Conservation (phyloP, 108 stramenopile species). For the Nitzschia palea region DNA sequence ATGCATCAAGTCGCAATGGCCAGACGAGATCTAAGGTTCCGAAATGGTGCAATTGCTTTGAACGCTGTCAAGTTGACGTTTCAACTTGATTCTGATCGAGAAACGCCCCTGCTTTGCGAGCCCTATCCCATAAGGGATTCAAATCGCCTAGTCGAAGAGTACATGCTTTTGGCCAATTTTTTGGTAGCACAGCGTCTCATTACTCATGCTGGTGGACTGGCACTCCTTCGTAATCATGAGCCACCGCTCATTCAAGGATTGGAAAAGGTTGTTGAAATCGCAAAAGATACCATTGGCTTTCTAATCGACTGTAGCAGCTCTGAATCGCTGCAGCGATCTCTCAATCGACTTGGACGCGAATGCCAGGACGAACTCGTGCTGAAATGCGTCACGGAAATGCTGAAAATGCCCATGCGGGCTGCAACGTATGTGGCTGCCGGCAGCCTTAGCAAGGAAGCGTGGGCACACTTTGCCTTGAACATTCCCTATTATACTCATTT, state of each 20-base stretch:
- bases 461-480: slow-evolving; percentile 93
- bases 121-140: slow-evolving; percentile 93
- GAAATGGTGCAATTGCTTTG: slow-evolving; percentile 88
- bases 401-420: slow-evolving; percentile 88
- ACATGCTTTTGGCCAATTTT: slow-evolving; percentile 97
- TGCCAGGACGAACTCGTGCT: slow-evolving; percentile 70
- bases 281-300: slow-evolving; percentile 57
- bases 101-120: slow-evolving; percentile 74
- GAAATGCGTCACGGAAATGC: slow-evolving; percentile 81
- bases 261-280: slow-evolving; percentile 63
- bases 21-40: slow-evolving; percentile 76
- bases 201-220: slow-evolving; percentile 73
- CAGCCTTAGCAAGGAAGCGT: slow-evolving; percentile 44
- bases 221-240: slow-evolving; percentile 81
- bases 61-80: slow-evolving; percentile 91
- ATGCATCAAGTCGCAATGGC: slow-evolving; percentile 90
- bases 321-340: slow-evolving; percentile 75
- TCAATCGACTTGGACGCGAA: slow-evolving; percentile 63
- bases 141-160: slow-evolving; percentile 95
- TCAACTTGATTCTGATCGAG: slow-evolving; percentile 84
- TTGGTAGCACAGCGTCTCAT: slow-evolving; percentile 93
- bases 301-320: slow-evolving; percentile 66
- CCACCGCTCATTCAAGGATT: slow-evolving; percentile 62
- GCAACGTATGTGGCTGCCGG: slow-evolving; percentile 94
- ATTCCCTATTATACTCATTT: slow-evolving; percentile 99